These are phyloP conservation scores for Cladosporium sp. DNA, from an alignment of 2,329 filamentous ascomycete genomes.

Conservation along the genomic window DNA sequence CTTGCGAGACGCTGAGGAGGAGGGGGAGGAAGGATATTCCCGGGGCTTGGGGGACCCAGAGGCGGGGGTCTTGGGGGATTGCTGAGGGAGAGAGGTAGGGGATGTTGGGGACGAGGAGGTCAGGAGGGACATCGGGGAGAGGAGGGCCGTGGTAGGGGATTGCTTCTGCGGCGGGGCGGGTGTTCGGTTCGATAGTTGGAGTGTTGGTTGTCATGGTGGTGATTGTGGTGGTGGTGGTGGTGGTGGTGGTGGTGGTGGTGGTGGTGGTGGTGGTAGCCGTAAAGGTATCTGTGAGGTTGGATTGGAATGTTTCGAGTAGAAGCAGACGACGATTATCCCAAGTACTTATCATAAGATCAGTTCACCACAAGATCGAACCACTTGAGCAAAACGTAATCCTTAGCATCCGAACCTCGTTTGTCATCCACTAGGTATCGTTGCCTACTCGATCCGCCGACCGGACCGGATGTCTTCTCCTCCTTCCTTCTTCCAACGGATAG, in stretches of 20 bases:
- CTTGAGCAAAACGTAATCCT: background rate
- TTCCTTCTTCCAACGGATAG: background rate
- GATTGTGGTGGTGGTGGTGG: background rate
- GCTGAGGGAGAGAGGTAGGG: no score
- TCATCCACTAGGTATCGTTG: background rate
- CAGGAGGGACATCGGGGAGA: background rate
- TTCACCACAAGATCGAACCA: background rate
- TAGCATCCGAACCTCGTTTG: background rate
- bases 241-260: background rate
- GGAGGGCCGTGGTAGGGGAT: background rate
- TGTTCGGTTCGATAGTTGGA: background rate
- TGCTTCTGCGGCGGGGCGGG: background rate
- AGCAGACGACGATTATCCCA: no score
- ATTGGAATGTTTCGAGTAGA: no score
- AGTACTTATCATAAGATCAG: background rate
- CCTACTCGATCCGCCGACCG: background rate
- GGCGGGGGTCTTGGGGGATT: background rate
- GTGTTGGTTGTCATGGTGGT: background rate
- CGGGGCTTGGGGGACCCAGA: background rate
- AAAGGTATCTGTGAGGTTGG: background rate
- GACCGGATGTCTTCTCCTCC: background rate
- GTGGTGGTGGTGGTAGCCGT: background rate
- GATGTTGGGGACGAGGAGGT: background rate
- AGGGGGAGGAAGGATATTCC: conserved; percentile 6
- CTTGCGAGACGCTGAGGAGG: conserved; percentile 8